Evolutionary conservation across 2,329 filamentous ascomycete genomes (phyloP), one percentile per base, ranked within the genome.

Genomic region (Alternaria sp.): DNA sequence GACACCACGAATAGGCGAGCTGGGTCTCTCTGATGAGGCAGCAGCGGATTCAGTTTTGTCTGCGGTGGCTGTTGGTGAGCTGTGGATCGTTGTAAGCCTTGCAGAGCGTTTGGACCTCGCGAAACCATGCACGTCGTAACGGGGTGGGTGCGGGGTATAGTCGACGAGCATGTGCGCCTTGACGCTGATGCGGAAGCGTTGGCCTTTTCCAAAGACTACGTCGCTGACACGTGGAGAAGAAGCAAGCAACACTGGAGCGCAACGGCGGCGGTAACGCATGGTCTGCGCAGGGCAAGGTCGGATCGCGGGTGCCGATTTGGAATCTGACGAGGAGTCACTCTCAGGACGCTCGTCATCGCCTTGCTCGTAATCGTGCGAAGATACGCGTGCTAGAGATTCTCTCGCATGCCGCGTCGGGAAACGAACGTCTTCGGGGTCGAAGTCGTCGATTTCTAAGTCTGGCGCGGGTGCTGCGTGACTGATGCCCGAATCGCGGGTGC

Each of bases 181-280:
- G 63, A 79, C 77, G 62, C 83, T 82, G 72, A 85, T 80, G 55
- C 79, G 81, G 65, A 83, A 72, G 45, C 83, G 81, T 54, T 76
- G 74, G 49, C 82, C 82, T 28, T 79, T 70, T 54, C 65, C 71
- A 64, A 83, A 81, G 7, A 85, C 73, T n/a, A 85, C 77, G 59
- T 83, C 81, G 71, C 79, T 83, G 0, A 83, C 81, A 32, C 83
- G 78, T 3, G 81, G 78, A 3, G 83, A 81, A 44, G 81, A 80
- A 21, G 77, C 77, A 8, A 81, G 77, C 12, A 85, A 70, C 6
- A 83, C 74, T 2, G 83, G 83, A 54, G 83, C 80, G 66, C 83
- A 85, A 28, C 83, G 80, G 7, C 81, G 79, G 56, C 82, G 80
- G 73, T 85, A 85, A 57, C 83, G 81, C 43, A 81, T 75, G 13